phyloP scores from a whole-genome alignment of 1,284 basidiomycete genomes.

The Microbotryomycetes sp. region DNA sequence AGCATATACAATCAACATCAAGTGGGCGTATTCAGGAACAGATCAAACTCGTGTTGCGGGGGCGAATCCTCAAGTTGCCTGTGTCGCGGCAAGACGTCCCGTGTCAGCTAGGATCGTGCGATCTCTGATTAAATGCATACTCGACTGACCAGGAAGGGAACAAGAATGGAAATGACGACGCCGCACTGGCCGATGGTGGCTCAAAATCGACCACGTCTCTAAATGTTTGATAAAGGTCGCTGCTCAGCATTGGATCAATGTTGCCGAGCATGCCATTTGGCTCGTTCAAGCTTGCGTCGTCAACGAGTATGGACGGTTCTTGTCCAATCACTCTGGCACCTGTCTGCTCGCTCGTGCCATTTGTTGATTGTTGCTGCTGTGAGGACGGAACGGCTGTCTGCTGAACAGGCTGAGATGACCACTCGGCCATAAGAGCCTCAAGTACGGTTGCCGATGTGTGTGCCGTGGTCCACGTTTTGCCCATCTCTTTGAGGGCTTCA shows the following conservation, averaged over 20 bases:
- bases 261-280: no score
- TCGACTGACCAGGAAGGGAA: not conserved
- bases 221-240: not conserved
- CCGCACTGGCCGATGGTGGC: not conserved
- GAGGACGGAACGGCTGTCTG: not conserved
- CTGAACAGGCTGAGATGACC: no score
- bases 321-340: not conserved
- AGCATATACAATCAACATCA: no score
- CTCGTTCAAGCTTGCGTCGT: not conserved
- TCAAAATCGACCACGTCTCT: not conserved
- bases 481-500: slow-evolving; percentile 23
- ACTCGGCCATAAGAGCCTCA: slow-evolving; percentile 7
- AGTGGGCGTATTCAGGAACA: no score
- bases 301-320: not conserved
- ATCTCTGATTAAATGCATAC: no score
- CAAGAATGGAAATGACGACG: not conserved
- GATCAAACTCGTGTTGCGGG: not conserved
- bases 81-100: no score
- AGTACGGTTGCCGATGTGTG: slow-evolving; percentile 23
- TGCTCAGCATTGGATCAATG: no score
- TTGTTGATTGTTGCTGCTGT: not conserved
- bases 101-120: no score
- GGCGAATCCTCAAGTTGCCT: not conserved
- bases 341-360: not conserved
- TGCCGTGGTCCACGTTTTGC: slow-evolving; percentile 27